These are phyloP conservation scores for Trypanosoma melophagium DNA, from an alignment of 208 protist genomes.

Conservation along the genomic window DNA sequence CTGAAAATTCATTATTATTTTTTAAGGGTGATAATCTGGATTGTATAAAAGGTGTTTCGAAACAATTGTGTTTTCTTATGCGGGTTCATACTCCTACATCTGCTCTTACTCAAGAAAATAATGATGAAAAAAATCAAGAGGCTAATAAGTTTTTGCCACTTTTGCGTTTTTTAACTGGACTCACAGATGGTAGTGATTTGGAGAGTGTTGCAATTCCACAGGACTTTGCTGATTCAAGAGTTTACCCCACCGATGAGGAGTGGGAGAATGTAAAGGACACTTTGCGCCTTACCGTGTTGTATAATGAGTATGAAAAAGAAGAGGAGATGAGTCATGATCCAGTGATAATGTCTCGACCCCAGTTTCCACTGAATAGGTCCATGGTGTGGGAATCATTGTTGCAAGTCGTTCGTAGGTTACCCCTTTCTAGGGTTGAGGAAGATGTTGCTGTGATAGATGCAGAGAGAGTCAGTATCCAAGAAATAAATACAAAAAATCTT, in stretches of 20 bases:
- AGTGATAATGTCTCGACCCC: not conserved
- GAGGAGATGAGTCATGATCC: not conserved
- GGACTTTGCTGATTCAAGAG: not conserved
- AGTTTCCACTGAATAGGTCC: not conserved
- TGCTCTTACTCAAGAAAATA: not conserved
- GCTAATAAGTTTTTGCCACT: constrained; percentile 14
- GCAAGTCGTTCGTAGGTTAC: not conserved
- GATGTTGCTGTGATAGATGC: constrained; percentile 19
- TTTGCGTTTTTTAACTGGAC: constrained; percentile 18
- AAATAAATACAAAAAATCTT: not conserved
- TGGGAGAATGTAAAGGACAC: constrained; percentile 21
- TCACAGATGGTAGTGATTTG: constrained; percentile 1
- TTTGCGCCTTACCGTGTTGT: constrained; percentile 9
- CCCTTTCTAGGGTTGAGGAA: constrained; percentile 22
- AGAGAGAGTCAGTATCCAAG: constrained; percentile 8
- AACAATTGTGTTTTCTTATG: constrained; percentile 14
- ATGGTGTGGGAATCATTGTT: constrained; percentile 18
- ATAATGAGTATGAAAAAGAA: not conserved
- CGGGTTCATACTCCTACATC: not conserved
- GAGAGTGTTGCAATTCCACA: not conserved
- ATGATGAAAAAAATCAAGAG: not conserved
- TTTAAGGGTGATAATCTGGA: constrained; percentile 3
- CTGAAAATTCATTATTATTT: constrained; percentile 17
- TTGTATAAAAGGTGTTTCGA: not conserved
- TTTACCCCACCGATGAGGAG: constrained; percentile 1